Conservation (phyloP, 208 protist species). For the Crithidia sp. region DNA sequence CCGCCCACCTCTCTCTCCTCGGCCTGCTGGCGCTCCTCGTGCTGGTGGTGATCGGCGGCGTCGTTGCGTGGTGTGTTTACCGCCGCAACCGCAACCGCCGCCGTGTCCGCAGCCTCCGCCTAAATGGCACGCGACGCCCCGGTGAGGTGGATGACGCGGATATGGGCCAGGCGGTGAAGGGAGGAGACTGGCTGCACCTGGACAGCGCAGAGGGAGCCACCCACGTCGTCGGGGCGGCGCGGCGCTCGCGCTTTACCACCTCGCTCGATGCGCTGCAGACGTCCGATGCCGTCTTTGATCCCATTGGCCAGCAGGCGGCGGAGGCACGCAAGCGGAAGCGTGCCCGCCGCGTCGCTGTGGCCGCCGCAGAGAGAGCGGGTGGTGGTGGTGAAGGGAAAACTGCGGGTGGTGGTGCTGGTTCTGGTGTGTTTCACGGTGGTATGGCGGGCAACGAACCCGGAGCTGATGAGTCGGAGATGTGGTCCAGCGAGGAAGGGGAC, state of each 20-base stretch:
- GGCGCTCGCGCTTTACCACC: not conserved
- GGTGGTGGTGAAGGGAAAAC: not conserved
- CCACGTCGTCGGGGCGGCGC: not conserved
- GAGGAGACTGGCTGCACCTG: constrained; percentile 51
- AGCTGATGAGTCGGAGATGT: constrained; percentile 14
- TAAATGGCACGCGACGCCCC: constrained; percentile 48
- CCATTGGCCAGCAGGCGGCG: constrained; percentile 62
- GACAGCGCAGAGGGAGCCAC: constrained; percentile 9
- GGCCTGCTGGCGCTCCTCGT: constrained; percentile 51
- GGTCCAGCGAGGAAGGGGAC: constrained; percentile 32
- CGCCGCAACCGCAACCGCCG: constrained; percentile 43
- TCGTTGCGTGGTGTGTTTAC: constrained; percentile 35
- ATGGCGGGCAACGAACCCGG: constrained; percentile 1
- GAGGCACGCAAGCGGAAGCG: constrained; percentile 46
- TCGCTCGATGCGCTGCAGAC: not conserved
- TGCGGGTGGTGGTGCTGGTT: not conserved
- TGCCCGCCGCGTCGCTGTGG: constrained; percentile 33
- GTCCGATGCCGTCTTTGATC: constrained; percentile 50
- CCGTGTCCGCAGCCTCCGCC: constrained; percentile 36
- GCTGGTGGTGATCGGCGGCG: constrained; percentile 32
- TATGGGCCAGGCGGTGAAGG: constrained; percentile 44
- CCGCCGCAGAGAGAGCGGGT: constrained; percentile 22
- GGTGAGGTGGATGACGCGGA: constrained; percentile 61
- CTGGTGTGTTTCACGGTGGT: constrained; percentile 6
- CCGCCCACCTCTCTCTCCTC: constrained; percentile 17